Evolutionary conservation across 352 stramenopile species (phyloP).

Genomic region (Globisporangium perplexum): DNA sequence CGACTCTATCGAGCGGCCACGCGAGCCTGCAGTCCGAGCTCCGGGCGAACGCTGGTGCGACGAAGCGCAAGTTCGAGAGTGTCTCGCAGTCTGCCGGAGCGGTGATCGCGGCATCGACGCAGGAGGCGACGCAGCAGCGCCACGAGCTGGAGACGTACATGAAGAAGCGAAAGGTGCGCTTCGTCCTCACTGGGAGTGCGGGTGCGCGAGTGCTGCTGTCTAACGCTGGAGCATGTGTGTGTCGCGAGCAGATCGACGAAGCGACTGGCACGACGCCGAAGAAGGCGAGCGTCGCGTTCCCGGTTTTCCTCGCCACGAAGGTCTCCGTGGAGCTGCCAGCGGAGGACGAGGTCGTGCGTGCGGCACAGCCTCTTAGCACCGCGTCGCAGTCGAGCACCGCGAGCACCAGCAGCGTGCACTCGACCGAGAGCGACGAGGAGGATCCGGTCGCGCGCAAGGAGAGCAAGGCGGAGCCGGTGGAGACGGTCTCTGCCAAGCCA

Average conservation of each 20-base stretch:
- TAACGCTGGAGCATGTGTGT: neutral
- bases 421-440: slow-evolving; percentile 12
- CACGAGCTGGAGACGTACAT: slow-evolving; percentile 35
- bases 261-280: slow-evolving; percentile 34
- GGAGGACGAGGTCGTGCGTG: neutral
- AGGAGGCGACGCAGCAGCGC: slow-evolving; percentile 24
- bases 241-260: slow-evolving; percentile 22
- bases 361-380: slow-evolving; percentile 2
- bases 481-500: slow-evolving; percentile 1
- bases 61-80: slow-evolving; percentile 25
- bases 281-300: slow-evolving; percentile 36
- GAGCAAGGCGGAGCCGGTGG: neutral
- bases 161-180: slow-evolving; percentile 41
- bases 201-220: neutral
- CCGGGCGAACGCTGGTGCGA: slow-evolving; percentile 19
- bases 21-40: slow-evolving; percentile 24
- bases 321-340: slow-evolving; percentile 2
- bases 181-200: neutral
- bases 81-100: slow-evolving; percentile 18
- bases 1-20: slow-evolving; percentile 19
- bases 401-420: slow-evolving; percentile 14
- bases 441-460: neutral
- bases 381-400: slow-evolving; percentile 13
- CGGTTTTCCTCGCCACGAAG: slow-evolving; percentile 35
- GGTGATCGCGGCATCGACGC: slow-evolving; percentile 21